Percentiles rank a stretch among this genome's conserved stretches.
phyloP scores from a whole-genome alignment of 2,329 filamentous ascomycete species.

The Metarhizium humberi region DNA sequence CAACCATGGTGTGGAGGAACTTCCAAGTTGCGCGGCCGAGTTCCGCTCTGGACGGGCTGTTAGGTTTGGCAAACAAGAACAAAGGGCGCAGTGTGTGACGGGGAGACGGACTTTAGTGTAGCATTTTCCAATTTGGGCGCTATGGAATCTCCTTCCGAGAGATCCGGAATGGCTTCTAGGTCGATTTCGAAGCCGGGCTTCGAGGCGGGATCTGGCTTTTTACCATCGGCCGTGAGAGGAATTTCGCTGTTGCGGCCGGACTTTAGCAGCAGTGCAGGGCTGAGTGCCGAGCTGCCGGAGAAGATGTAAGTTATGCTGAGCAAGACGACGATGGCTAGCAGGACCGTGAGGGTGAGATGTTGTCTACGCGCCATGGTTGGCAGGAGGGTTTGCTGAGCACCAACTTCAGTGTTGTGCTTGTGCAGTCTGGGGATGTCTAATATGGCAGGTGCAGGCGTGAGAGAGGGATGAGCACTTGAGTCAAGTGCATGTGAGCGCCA shows the following conservation, averaged over 20 bases:
- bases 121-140: slow-evolving; percentile 77
- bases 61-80: slow-evolving; percentile 1
- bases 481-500: no score
- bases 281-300: slow-evolving; percentile 27
- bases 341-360: slow-evolving; percentile 42
- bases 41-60: slow-evolving; percentile 38
- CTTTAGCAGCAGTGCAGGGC: slow-evolving; percentile 9
- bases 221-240: neutral
- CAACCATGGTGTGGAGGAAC: slow-evolving; percentile 62
- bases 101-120: slow-evolving; percentile 55
- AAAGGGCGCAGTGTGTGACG: neutral
- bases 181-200: slow-evolving; percentile 26
- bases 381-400: slow-evolving; percentile 5
- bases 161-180: slow-evolving; percentile 32
- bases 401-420: neutral
- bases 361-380: slow-evolving; percentile 40
- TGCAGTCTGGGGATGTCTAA: neutral
- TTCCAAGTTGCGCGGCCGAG: slow-evolving; percentile 62
- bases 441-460: neutral
- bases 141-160: slow-evolving; percentile 61
- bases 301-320: slow-evolving; percentile 51
- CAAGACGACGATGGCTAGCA: slow-evolving; percentile 46
- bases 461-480: no score
- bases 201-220: slow-evolving; percentile 1
- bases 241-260: neutral